These are phyloP conservation scores for Polychaeton citri DNA, from an alignment of 2,329 filamentous ascomycete species.

Conservation along the genomic window DNA sequence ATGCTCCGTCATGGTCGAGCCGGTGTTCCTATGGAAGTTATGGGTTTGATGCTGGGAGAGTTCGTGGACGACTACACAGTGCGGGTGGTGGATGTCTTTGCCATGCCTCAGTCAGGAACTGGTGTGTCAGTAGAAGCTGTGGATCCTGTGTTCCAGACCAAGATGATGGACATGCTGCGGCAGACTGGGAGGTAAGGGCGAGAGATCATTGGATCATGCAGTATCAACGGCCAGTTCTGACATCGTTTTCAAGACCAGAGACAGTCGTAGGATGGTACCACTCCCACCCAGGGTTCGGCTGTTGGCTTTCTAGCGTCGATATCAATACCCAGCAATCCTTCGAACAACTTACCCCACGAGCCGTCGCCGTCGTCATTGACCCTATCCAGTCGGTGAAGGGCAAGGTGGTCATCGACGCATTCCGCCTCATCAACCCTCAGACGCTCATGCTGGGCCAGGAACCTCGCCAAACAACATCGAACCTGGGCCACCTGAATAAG, in stretches of 20 bases:
- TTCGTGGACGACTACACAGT: slow-evolving; percentile 99
- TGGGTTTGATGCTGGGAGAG: slow-evolving; percentile 97
- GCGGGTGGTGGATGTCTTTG: slow-evolving; percentile 94
- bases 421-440: slow-evolving; percentile 96
- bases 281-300: slow-evolving; percentile 96
- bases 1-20: slow-evolving; percentile 97
- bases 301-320: slow-evolving; percentile 97
- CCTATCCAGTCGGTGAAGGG: slow-evolving; percentile 99
- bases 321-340: slow-evolving; percentile 99
- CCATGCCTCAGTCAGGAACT: slow-evolving; percentile 97
- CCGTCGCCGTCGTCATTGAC: slow-evolving; percentile 94
- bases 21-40: slow-evolving; percentile 98
- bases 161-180: slow-evolving; percentile 99
- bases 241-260: slow-evolving; percentile 53
- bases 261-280: slow-evolving; percentile 99
- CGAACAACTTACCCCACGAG: slow-evolving; percentile 91
- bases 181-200: slow-evolving; percentile 76
- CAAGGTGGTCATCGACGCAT: slow-evolving; percentile 98
- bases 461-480: slow-evolving; percentile 92
- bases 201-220: not conserved
- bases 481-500: slow-evolving; percentile 96
- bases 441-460: slow-evolving; percentile 97
- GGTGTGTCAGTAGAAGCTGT: slow-evolving; percentile 97
- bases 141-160: slow-evolving; percentile 96
- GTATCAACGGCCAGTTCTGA: slow-evolving; percentile 1